Evolutionary conservation across 345 rosid genomes (phyloP).

Genomic region (Trapa bicornis): DNA sequence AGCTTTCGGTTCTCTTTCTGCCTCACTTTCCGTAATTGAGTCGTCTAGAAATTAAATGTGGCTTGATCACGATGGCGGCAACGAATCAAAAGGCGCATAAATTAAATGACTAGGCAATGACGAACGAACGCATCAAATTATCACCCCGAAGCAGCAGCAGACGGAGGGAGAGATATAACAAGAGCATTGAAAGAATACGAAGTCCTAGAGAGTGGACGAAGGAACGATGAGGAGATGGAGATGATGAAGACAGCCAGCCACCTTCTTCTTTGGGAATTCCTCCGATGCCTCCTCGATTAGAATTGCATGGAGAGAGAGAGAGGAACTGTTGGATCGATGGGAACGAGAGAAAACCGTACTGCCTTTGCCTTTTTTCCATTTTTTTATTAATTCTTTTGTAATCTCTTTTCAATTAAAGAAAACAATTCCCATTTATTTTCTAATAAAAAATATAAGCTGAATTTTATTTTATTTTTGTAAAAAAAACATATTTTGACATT

Average conservation of each 20-base stretch:
- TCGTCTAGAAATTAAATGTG: not conserved
- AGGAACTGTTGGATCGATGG: conserved; percentile 3
- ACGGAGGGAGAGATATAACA: no score
- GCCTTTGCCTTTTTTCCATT: conserved; percentile 5
- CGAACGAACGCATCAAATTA: no score
- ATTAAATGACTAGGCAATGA: not conserved
- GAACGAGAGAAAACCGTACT: conserved; percentile 29
- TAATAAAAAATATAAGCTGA: no score
- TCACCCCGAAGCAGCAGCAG: no score
- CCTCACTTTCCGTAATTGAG: not conserved
- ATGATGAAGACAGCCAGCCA: not conserved
- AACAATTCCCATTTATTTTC: no score
- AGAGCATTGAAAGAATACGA: not conserved
- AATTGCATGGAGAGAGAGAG: conserved; percentile 3
- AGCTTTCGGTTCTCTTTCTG: not conserved
- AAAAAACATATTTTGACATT: no score
- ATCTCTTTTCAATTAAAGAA: no score
- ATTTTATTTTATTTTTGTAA: no score
- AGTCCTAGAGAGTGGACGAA: not conserved
- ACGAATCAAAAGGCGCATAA: not conserved
- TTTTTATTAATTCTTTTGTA: not conserved
- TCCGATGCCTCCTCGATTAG: not conserved
- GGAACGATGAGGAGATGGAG: not conserved
- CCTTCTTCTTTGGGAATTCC: not conserved
- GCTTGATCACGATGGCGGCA: not conserved